phyloP scores from a whole-genome alignment of 352 stramenopile genomes.

The Pythium sukuiense region DNA sequence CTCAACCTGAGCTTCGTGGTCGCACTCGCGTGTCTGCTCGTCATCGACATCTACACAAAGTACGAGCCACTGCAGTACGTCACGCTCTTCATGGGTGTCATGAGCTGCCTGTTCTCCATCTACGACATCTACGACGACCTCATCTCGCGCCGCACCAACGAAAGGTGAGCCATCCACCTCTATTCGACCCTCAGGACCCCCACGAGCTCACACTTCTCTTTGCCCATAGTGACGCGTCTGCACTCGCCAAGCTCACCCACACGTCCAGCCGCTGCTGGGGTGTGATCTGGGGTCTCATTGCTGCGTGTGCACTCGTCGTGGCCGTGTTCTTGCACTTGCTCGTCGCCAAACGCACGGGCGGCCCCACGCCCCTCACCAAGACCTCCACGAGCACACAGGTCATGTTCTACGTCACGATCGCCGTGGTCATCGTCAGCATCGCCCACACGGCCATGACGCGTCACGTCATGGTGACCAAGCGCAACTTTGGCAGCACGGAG shows the following conservation, averaged over 20 bases:
- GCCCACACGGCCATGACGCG: conserved; percentile 67
- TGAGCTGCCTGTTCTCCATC: conserved; percentile 89
- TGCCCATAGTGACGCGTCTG: conserved; percentile 60
- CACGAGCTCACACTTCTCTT: neutral
- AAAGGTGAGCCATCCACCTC: conserved; percentile 38
- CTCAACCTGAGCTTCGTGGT: conserved; percentile 83
- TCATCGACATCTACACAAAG: conserved; percentile 60
- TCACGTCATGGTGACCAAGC: conserved; percentile 39
- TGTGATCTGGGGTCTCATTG: conserved; percentile 82
- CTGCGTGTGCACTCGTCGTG: conserved; percentile 61
- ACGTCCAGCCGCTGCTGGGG: conserved; percentile 89
- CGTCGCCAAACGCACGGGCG: conserved; percentile 52
- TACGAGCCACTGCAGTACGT: conserved; percentile 77
- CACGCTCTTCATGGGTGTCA: conserved; percentile 86
- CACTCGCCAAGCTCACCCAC: conserved; percentile 88
- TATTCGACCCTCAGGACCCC: neutral
- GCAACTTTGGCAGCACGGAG: conserved; percentile 17
- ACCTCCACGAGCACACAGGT: conserved; percentile 54
- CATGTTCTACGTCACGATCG: conserved; percentile 43
- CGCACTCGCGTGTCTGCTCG: conserved; percentile 66
- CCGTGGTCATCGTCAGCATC: conserved; percentile 51
- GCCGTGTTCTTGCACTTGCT: conserved; percentile 85
- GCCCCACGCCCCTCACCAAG: conserved; percentile 39
- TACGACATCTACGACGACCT: conserved; percentile 91
- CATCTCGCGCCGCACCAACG: conserved; percentile 81